A percentile compares a stretch with the other conserved stretches of the same genome.
These are phyloP conservation scores for Pichia gijzeniarum DNA, from an alignment of 805 yeast species.

Conservation along the genomic window DNA sequence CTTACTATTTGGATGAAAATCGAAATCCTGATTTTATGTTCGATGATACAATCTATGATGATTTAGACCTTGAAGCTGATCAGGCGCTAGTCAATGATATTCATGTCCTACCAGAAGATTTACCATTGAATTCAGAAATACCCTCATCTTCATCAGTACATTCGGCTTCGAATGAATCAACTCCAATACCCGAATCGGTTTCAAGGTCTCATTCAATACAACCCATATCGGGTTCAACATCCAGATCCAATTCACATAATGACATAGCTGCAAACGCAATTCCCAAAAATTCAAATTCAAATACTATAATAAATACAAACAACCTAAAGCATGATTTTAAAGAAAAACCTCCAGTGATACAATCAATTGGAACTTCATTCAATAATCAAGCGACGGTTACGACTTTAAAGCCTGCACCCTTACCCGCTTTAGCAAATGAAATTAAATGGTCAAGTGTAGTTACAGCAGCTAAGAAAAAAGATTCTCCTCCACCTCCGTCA, in stretches of 20 bases:
- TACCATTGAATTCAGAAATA: background rate
- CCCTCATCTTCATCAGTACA: slow-evolving; percentile 7
- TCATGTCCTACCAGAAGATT: slow-evolving; percentile 19
- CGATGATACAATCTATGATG: slow-evolving; percentile 91
- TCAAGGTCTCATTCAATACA: slow-evolving; percentile 4
- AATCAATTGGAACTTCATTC: slow-evolving; percentile 16
- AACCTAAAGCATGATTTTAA: background rate
- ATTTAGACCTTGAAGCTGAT: slow-evolving; percentile 58
- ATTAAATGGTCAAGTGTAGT: slow-evolving; percentile 32
- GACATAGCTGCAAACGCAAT: background rate
- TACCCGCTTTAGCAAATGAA: slow-evolving; percentile 29
- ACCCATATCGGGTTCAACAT: slow-evolving; percentile 10
- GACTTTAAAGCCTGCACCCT: slow-evolving; percentile 32
- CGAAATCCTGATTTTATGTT: slow-evolving; percentile 91
- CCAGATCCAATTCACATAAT: background rate
- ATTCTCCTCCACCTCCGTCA: background rate
- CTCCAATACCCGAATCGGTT: slow-evolving; percentile 6
- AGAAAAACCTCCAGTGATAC: slow-evolving; percentile 14
- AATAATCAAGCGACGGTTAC: slow-evolving; percentile 21
- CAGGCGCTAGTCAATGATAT: slow-evolving; percentile 28
- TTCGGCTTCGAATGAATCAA: background rate
- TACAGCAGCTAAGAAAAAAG: slow-evolving; percentile 18
- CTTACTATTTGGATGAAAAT: slow-evolving; percentile 87
- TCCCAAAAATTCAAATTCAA: background rate
- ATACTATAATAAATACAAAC: slow-evolving; percentile 1